Conservation (phyloP, 2,329 filamentous ascomycete genomes). For the Penicillium sp. region DNA sequence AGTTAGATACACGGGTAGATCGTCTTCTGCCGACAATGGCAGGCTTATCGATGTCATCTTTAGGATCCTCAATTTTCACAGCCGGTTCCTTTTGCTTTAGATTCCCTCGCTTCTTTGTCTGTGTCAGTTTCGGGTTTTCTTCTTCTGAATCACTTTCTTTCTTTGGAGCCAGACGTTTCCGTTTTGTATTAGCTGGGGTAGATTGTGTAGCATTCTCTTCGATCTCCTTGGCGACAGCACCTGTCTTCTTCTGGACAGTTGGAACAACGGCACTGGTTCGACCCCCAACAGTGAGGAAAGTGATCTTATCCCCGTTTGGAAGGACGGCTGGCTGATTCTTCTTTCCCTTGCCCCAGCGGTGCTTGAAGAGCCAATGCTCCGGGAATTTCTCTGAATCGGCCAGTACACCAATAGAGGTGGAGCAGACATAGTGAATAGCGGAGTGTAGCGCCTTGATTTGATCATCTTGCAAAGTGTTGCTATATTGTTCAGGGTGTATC, state of each 20-base stretch:
- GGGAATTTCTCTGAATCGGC: constrained; percentile 85
- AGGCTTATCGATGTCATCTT: constrained; percentile 17
- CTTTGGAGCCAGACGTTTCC: constrained; percentile 32
- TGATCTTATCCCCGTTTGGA: constrained; percentile 81
- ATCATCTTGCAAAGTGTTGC: constrained; percentile 70
- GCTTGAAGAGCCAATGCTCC: constrained; percentile 80
- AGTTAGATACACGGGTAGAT: constrained; percentile 26
- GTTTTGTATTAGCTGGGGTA: constrained; percentile 28
- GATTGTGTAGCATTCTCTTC: constrained; percentile 27
- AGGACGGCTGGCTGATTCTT: constrained; percentile 66
- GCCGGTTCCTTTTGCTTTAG: constrained; percentile 24
- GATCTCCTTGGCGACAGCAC: constrained; percentile 56
- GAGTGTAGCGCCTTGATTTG: constrained; percentile 72
- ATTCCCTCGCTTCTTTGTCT: constrained; percentile 27
- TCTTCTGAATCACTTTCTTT: constrained; percentile 30
- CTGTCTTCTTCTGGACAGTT: constrained; percentile 78
- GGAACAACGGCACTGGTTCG: constrained; percentile 89
- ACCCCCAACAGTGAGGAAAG: constrained; percentile 84
- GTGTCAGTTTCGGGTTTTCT: constrained; percentile 20
- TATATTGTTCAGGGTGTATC: constrained; percentile 91
- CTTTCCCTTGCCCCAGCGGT: constrained; percentile 87
- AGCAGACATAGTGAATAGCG: constrained; percentile 74
- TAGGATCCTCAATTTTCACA: constrained; percentile 27
- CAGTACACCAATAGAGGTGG: constrained; percentile 72
- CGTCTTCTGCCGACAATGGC: constrained; percentile 26